Evolutionary conservation across 495 filamentous ascomycete species (phyloP), one percentile per base, ranked within the genome.

Genomic region (Penicillium canariense): DNA sequence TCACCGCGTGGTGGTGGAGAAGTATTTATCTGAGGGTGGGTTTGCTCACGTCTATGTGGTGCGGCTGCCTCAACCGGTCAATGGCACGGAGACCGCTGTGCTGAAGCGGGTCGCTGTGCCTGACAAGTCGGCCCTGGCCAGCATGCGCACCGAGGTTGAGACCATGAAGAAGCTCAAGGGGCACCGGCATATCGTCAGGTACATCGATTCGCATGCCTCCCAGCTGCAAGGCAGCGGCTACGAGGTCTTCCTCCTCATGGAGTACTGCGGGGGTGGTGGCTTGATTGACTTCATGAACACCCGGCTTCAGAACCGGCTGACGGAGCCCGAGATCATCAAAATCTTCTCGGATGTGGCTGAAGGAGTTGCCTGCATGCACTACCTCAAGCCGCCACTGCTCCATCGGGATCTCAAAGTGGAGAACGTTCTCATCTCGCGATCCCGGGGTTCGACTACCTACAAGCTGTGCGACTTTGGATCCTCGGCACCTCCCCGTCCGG

Each of bases 231-330:
- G 88, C 31, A 91, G 91, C 36, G 94, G 94, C 30, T 98, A 96
- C 68, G 94, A 98, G 72, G 94, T 98, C 38, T 98, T 98, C 73
- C 69, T 98, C 61, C 84, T 98, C 51, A 98, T 98, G 94, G 94
- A 98, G 69, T 97, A 87, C 71, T 87, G 82, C 61, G 71, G 73
- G 55, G 87, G 87, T 20, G 94, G 95, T 58, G 95, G 94, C 25
- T 72, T 98, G 63, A 98, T 98, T 68, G 94, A 98, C 74, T 98
- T 97, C 73, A 98, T 98, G 94, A 98, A 98, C 72, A 98, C 94
- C 32, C 84, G 94, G 28, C 75, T 98, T 57, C 94, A 97, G 72
- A 90, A 97, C 68, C 90, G 94, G 36, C 80, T 98, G 68, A 98
- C 92, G 39, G 94, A 98, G 77, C 92, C 95, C 32, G 94, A 98